Conservation (phyloP, 2,329 filamentous ascomycete species). For the Piedraia hortae region DNA sequence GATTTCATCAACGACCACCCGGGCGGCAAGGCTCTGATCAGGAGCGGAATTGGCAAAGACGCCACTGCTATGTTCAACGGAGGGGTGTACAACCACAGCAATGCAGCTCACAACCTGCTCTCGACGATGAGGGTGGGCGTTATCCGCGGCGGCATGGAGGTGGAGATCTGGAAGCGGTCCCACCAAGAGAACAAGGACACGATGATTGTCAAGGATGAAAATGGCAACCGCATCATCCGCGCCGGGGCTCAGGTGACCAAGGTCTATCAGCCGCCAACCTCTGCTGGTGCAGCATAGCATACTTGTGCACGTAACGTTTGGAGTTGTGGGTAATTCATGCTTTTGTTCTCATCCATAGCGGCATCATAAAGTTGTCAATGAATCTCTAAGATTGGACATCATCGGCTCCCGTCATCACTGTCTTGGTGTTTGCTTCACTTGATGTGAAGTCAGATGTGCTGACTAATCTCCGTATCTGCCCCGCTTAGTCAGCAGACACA, state of each 20-base stretch:
- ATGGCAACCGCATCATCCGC: conserved; percentile 58
- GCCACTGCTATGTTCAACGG: conserved; percentile 80
- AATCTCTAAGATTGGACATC: too few species aligned
- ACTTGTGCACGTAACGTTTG: too few species aligned
- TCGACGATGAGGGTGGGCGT: conserved; percentile 74
- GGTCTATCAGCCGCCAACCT: conserved; percentile 49
- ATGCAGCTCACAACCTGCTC: conserved; percentile 67
- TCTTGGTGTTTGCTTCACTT: too few species aligned
- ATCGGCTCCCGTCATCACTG: too few species aligned
- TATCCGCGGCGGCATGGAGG: conserved; percentile 61
- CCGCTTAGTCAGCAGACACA: too few species aligned
- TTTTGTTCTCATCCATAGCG: too few species aligned
- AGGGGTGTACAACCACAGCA: conserved; percentile 70
- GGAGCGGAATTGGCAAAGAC: conserved; percentile 58
- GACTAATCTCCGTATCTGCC: too few species aligned
- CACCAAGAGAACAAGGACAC: conserved; percentile 66
- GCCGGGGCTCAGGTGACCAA: conserved; percentile 70
- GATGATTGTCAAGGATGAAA: conserved; percentile 50
- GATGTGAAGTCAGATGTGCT: too few species aligned
- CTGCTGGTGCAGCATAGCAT: conserved; percentile 64
- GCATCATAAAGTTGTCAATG: too few species aligned
- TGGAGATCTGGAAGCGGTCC: conserved; percentile 78
- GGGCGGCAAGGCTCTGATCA: conserved; percentile 72
- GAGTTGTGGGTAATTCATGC: too few species aligned
- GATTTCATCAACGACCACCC: conserved; percentile 73